Percentiles rank a stretch among this genome's conserved stretches.
Conservation (phyloP, 169 alveolate species). For the Cryptosporidium sp. region DNA sequence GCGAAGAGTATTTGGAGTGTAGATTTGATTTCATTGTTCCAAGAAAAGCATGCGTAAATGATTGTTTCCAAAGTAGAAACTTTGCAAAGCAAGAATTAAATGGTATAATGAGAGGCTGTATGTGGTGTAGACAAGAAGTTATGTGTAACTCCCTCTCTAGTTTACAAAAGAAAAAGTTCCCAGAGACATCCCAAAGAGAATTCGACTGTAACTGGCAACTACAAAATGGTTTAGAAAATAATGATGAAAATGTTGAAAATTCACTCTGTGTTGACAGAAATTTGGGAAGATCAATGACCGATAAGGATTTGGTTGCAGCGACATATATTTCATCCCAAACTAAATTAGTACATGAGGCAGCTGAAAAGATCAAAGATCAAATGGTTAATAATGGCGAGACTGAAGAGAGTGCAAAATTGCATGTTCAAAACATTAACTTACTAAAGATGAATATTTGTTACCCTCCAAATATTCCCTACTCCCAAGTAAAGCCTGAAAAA, state of each 20-base stretch:
- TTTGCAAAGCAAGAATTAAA: conserved; percentile 54
- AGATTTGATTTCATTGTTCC: conserved; percentile 67
- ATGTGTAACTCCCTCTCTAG: conserved; percentile 44
- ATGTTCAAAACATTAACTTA: conserved; percentile 32
- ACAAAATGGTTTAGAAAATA: conserved; percentile 60
- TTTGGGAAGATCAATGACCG: conserved; percentile 65
- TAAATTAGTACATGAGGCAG: conserved; percentile 57
- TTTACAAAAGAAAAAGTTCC: conserved; percentile 54
- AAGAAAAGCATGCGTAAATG: conserved; percentile 70
- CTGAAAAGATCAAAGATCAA: conserved; percentile 40
- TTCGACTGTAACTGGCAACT: conserved; percentile 73
- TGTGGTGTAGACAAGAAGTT: conserved; percentile 71
- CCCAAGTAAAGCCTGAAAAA: conserved; percentile 40
- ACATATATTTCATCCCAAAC: conserved; percentile 45
- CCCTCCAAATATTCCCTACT: conserved; percentile 70
- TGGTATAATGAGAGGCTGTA: conserved; percentile 73
- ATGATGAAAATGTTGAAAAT: conserved; percentile 35
- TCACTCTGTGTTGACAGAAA: conserved; percentile 67
- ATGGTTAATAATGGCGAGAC: conserved; percentile 55
- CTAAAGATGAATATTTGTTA: conserved; percentile 56
- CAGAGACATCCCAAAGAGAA: conserved; percentile 33
- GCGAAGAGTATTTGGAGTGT: conserved; percentile 71
- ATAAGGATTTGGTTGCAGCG: conserved; percentile 64
- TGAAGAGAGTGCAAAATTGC: conserved; percentile 42
- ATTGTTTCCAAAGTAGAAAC: conserved; percentile 66